Conservation (phyloP, 352 stramenopile species). For the Globisporangium nagaii region DNA sequence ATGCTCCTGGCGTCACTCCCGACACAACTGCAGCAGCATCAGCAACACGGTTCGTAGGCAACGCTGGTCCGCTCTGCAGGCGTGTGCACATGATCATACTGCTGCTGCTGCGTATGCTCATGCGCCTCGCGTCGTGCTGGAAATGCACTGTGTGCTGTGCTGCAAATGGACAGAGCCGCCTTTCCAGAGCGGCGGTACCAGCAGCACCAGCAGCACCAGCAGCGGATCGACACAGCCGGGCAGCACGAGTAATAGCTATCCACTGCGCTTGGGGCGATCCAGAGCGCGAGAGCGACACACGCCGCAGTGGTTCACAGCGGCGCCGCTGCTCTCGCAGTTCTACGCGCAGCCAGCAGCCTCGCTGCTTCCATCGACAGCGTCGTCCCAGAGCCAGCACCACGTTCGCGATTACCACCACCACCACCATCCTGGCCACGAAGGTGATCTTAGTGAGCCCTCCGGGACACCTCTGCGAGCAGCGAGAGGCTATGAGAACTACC, state of each 20-base stretch:
- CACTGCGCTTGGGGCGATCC: not conserved
- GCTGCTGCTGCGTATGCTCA: too few relatives aligned
- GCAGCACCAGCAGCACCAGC: too few relatives aligned
- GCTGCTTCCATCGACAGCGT: not conserved
- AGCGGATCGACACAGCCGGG: not conserved
- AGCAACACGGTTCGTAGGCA: not conserved
- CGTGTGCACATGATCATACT: too few relatives aligned
- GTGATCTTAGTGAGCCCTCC: too few relatives aligned
- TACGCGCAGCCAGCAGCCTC: not conserved
- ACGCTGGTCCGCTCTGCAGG: not conserved
- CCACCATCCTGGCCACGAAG: not conserved
- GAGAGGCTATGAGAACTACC: not conserved
- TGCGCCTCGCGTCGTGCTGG: too few relatives aligned
- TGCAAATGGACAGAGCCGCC: not conserved
- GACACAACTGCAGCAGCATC: not conserved
- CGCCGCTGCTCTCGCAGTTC: constrained; percentile 11
- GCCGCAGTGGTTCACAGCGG: constrained; percentile 13
- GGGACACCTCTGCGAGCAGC: not conserved
- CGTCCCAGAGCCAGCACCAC: not conserved
- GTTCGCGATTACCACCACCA: not conserved
- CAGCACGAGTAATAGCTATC: not conserved
- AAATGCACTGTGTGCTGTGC: not conserved
- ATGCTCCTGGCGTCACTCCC: constrained; percentile 5
- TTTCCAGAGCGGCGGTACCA: not conserved
- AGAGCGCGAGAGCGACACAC: not conserved